Evolutionary conservation across 2,329 filamentous ascomycete genomes (phyloP), one percentile per base, ranked within the genome.

Genomic region (Colletotrichum gigasporum): DNA sequence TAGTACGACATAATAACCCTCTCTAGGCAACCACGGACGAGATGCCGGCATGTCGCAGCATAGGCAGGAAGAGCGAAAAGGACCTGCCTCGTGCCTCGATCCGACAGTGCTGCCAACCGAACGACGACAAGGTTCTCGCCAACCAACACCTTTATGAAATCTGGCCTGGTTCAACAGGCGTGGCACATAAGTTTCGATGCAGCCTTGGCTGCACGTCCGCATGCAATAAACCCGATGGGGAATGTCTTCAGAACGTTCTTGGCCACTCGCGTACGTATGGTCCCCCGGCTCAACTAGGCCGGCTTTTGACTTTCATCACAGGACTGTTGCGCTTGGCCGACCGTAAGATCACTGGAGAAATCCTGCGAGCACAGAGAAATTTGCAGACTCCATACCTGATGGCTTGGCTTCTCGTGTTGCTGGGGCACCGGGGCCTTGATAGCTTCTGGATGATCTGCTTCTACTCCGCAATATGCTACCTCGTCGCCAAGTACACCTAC

Each of bases 401-500:
- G 62, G 35, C 56, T 11, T 62, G 42, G 34, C 11, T 55, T 11
- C 16, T 61, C 16, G 16, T 45, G 8, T 11, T 28, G 3, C 11
- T 24, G 5, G 5, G 16, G 5, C n/a, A 41, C 1, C 32, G 14
- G 16, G 18, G 22, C 1, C 26, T 50, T 9, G 18, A 37, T 1
- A 34, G 11, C 24, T 11, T 32, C n/a, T 2, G 22, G 3, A 5
- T 22, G 11, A 54, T 48, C 6, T 3, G 35, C 5, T 1, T 48
- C 6, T 62, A n/a, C 26, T 16, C 26, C 1, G 11, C 37, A 2
- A 7, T 24, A 0, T 11, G 53, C 28, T 65, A 44, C 7, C 4
- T 58, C 0, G 24, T 44, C 10, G 53, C 26, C 20, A 66, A 50
- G 22, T 66, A 53, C 24, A 35, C 28, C 3, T 55, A 64, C 32